These are phyloP conservation scores for Acanthamoeba culbertsoni DNA, from an alignment of 208 protist genomes.

Conservation along the genomic window DNA sequence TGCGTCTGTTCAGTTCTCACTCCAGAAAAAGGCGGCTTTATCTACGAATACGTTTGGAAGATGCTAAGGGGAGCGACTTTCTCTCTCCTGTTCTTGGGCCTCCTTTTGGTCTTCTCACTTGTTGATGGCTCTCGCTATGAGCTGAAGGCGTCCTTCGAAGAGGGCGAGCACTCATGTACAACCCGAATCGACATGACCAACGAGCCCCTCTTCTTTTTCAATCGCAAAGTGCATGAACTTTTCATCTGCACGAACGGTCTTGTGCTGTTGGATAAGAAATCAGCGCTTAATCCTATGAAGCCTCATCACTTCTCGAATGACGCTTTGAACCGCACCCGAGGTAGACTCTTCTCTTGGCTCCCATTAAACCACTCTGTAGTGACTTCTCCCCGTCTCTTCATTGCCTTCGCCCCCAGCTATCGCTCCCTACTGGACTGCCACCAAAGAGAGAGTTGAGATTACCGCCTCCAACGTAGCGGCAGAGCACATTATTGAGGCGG, in stretches of 20 bases:
- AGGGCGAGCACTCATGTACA: not conserved
- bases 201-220: not conserved
- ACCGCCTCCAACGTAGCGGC: not conserved
- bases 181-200: not conserved
- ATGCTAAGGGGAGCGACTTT: not conserved
- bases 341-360: not conserved
- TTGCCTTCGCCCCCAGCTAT: not conserved
- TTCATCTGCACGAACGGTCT: conserved; percentile 7
- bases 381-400: not conserved
- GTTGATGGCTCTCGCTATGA: too few species aligned
- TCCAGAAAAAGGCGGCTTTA: too few species aligned
- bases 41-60: too few species aligned
- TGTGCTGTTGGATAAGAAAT: not conserved
- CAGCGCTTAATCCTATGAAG: not conserved
- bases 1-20: too few species aligned
- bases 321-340: not conserved
- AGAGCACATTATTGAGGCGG: not conserved
- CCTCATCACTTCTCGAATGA: not conserved
- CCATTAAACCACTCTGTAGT: not conserved
- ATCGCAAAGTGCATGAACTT: not conserved
- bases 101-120: not conserved
- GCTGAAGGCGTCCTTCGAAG: not conserved
- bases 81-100: not conserved
- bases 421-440: not conserved
- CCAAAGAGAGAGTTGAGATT: not conserved